Conservation (phyloP, 345 rosid species). For the Eutrema yunnanense region DNA sequence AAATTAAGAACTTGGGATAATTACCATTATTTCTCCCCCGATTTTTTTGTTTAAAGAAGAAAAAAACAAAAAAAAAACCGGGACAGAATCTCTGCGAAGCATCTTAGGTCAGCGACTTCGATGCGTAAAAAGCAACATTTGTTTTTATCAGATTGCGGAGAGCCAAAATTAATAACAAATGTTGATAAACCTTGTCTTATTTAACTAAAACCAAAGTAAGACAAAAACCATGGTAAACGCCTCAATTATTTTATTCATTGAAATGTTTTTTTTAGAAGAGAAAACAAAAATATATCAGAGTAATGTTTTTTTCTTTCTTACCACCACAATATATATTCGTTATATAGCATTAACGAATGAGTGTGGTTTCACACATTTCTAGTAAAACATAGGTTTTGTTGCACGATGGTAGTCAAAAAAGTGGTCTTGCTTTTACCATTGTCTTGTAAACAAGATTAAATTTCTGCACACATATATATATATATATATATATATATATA, state of each 20-base stretch:
- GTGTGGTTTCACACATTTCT: slow-evolving; percentile 25
- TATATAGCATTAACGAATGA: slow-evolving; percentile 19
- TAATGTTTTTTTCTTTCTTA: slow-evolving; percentile 1
- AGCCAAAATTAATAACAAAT: not conserved
- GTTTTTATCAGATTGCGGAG: slow-evolving; percentile 15
- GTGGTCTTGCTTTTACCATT: slow-evolving; percentile 27
- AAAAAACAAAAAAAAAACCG: not conserved
- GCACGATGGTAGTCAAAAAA: slow-evolving; percentile 13
- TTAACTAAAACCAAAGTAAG: slow-evolving; percentile 18
- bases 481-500: not conserved
- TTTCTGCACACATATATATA: not conserved
- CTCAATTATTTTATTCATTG: not conserved
- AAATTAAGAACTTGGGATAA: slow-evolving; percentile 5
- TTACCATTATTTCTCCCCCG: not conserved
- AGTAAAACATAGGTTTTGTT: slow-evolving; percentile 22
- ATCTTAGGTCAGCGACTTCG: slow-evolving; percentile 34
- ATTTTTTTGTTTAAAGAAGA: not conserved
- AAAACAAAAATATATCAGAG: not conserved
- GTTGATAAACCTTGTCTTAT: slow-evolving; percentile 19
- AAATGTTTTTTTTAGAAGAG: not conserved
- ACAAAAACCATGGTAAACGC: slow-evolving; percentile 13
- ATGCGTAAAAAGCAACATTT: slow-evolving; percentile 30
- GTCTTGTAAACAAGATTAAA: slow-evolving; percentile 3
- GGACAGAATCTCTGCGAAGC: slow-evolving; percentile 35
- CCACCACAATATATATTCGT: slow-evolving; percentile 17